Percentiles rank a stretch among this genome's conserved stretches.
Evolutionary conservation across 2,329 filamentous ascomycete species (phyloP).

Genomic region (Alternaria incomplexa): DNA sequence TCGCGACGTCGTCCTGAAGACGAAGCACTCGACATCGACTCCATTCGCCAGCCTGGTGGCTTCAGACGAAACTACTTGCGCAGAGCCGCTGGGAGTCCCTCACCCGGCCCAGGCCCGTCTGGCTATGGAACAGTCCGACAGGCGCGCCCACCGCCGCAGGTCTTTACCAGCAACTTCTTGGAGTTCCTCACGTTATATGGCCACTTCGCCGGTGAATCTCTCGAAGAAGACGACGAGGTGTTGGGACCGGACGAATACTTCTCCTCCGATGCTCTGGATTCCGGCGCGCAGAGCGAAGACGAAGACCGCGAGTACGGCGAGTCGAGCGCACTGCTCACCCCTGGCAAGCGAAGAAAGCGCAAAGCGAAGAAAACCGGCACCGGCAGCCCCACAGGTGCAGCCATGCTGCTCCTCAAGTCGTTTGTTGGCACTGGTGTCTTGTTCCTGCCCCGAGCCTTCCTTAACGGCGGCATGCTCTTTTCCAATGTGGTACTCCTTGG

Average conservation of each 20-base stretch:
- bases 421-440: slow-evolving; percentile 97
- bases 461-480: slow-evolving; percentile 97
- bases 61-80: slow-evolving; percentile 91
- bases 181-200: slow-evolving; percentile 96
- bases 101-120: slow-evolving; percentile 53
- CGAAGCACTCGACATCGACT: slow-evolving; percentile 82
- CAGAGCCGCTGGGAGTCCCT: slow-evolving; percentile 71
- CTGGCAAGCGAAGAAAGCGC: slow-evolving; percentile 72
- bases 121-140: slow-evolving; percentile 47
- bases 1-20: slow-evolving; percentile 79
- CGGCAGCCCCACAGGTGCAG: slow-evolving; percentile 78
- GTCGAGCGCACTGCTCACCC: slow-evolving; percentile 78
- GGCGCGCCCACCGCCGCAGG: slow-evolving; percentile 31
- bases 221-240: slow-evolving; percentile 95
- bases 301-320: slow-evolving; percentile 83
- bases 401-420: slow-evolving; percentile 88
- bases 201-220: slow-evolving; percentile 95
- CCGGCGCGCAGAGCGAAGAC: slow-evolving; percentile 57
- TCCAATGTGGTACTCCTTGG: slow-evolving; percentile 88
- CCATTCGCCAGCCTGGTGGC: slow-evolving; percentile 91
- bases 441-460: slow-evolving; percentile 88
- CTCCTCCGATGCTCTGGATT: slow-evolving; percentile 73
- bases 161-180: slow-evolving; percentile 87
- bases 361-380: slow-evolving; percentile 80
- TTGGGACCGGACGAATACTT: slow-evolving; percentile 90